Percentiles rank a stretch among this genome's conserved stretches.
Conservation (phyloP, 805 yeast genomes). For the Kurtzmaniella fragi region DNA sequence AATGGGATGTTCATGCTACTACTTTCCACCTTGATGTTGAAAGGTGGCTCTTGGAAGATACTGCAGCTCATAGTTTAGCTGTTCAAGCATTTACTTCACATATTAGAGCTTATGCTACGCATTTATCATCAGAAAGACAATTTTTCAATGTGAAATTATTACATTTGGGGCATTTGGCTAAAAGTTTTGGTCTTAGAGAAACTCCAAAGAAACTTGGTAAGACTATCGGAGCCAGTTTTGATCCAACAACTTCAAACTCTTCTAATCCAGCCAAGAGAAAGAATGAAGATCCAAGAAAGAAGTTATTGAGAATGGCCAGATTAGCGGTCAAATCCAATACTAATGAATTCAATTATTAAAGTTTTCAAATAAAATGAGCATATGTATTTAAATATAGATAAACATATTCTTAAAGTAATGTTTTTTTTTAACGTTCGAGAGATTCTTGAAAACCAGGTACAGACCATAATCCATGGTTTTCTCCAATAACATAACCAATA, state of each 20-base stretch:
- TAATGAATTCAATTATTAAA: slow-evolving; percentile 66
- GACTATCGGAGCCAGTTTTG: slow-evolving; percentile 24
- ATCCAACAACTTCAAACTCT: slow-evolving; percentile 17
- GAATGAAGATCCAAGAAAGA: slow-evolving; percentile 66
- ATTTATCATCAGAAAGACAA: slow-evolving; percentile 71
- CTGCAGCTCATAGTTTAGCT: slow-evolving; percentile 58
- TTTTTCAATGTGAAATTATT: slow-evolving; percentile 75
- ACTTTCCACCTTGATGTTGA: slow-evolving; percentile 93
- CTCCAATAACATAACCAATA: slow-evolving; percentile 66
- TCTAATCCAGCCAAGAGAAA: slow-evolving; percentile 28
- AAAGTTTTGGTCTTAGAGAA: slow-evolving; percentile 90
- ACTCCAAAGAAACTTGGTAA: slow-evolving; percentile 79
- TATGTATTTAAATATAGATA: background rate
- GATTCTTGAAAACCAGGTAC: slow-evolving; percentile 18
- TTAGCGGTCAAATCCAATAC: slow-evolving; percentile 58
- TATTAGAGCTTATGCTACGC: slow-evolving; percentile 94
- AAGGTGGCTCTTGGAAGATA: slow-evolving; percentile 76
- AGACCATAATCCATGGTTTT: slow-evolving; percentile 71
- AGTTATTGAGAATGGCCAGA: slow-evolving; percentile 72
- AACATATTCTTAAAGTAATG: background rate
- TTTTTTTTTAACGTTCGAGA: background rate
- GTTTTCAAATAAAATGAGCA: background rate
- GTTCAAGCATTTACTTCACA: slow-evolving; percentile 82
- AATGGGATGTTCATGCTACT: slow-evolving; percentile 94
- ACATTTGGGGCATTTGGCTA: slow-evolving; percentile 95